Base-by-base conservation (phyloP, 139 green algal species). In the Eudorina sp. region DNA sequence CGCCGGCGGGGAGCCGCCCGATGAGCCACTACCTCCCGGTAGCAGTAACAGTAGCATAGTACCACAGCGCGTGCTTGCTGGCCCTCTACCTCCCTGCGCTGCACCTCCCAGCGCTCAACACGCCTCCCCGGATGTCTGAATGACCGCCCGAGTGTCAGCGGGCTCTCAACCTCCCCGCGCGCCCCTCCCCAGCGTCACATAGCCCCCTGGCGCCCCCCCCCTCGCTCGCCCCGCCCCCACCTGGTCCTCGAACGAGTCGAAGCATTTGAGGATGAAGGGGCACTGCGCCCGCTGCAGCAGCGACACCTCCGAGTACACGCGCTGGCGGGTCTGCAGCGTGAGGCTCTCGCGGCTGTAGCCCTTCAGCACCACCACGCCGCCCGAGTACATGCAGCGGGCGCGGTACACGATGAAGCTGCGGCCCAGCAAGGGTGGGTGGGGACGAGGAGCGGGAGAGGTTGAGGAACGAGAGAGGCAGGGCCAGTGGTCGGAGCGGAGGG, bases 211-310 rank as follows among this genome's bases (percentile, higher is more conserved):
- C 31, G 21, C 62, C 31, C n/a, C 31, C 21, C 62, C 62, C 8
- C 55, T n/a, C 55, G 18, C 66, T 27, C 31, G 18, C 66, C 46
- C 34, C 66, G 34, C 43, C 16, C 85, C 4, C 75, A 86, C 85
- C 85, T 92, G 81, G 82, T 94, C 91, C 83, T 94, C 91, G 72
- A 94, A 94, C 6, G 72, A 64, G 77, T 94, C 91, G 88, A 94
- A 94, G 88, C 91, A 94, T 76, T 94, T 94, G 38, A 90, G 66
- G n/a, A 94, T 91, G 91, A 94, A 94, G 41, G 91, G 91, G 86
- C 91, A 94, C 41, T 90, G 75, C 53, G 74, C 53, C 51, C 78
- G 83, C 90, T 93, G 76, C 64, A 90, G 82, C 82, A 88, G 66
- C 31, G 82, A 70, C 46, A 88, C 82, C 86, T 93, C 90, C 0